These are phyloP conservation scores for Daldinia childiae DNA, from an alignment of 495 filamentous ascomycete species.

Conservation along the genomic window DNA sequence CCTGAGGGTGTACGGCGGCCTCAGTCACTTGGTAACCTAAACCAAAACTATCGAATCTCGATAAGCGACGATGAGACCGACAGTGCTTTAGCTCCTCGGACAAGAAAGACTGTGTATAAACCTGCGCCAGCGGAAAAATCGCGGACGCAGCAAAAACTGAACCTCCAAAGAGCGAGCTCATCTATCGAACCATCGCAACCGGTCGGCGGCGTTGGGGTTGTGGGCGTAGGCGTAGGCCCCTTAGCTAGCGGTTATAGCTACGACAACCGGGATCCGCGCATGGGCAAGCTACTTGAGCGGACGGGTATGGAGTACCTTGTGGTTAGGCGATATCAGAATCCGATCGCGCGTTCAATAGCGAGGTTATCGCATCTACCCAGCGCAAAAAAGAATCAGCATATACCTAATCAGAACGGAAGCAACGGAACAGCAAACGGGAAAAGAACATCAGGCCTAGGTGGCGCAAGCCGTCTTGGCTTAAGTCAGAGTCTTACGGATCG, in stretches of 20 bases:
- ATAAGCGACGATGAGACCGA: constrained; percentile 52
- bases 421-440: constrained; percentile 40
- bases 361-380: constrained; percentile 62
- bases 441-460: constrained; percentile 36
- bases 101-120: constrained; percentile 40
- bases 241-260: constrained; percentile 53
- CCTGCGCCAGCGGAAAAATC: constrained; percentile 61
- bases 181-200: constrained; percentile 65
- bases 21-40: constrained; percentile 51
- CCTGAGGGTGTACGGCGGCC: constrained; percentile 45
- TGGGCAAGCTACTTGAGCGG: constrained; percentile 66
- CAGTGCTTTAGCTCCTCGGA: constrained; percentile 50
- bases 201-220: constrained; percentile 47
- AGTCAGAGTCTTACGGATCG: constrained; percentile 53
- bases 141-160: constrained; percentile 75
- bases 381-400: constrained; percentile 56
- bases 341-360: constrained; percentile 65
- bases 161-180: constrained; percentile 73
- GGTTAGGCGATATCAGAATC: constrained; percentile 73
- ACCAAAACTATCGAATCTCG: constrained; percentile 36
- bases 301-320: constrained; percentile 72
- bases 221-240: constrained; percentile 46
- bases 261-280: constrained; percentile 61
- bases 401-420: constrained; percentile 49
- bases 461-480: constrained; percentile 47